Base-by-base conservation (phyloP, 1,284 basidiomycete genomes). In the Leccinum idahoense region DNA sequence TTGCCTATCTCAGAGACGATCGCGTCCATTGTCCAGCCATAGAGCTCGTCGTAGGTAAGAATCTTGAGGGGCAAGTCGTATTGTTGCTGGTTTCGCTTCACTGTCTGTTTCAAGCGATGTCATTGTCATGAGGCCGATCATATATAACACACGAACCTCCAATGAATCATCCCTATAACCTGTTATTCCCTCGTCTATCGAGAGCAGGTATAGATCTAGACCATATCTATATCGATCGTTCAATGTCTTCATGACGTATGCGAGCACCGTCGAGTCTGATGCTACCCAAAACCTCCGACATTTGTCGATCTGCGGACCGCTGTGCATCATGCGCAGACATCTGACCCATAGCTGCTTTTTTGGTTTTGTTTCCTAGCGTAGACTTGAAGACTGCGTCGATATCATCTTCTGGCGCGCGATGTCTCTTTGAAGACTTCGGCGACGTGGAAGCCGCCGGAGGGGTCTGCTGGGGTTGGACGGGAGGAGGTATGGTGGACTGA, bases 1-100 rank as follows among this genome's bases (percentile, higher is more conserved):
- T 88, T 88, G n/a, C 96, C 96, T 26, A 98, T 88, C 72, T 95
- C 89, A 26, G 88, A 85, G 41, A 99, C 97, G 62, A 99, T 94
- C 18, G 87, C 84, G 73, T 99, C 96, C 96, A 99, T 99, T 1
- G 96, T 99, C 97, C 97, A 99, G 12, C 96, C 96, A 69, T 99
- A 99, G 5, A 99, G 83, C 70, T 98, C 96, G 64, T 93, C 88
- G 70, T 99, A 99, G 0, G 93, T 93, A 12, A 99, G 81, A 64
- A 99, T 97, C 79, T 96, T 98, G 58, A 99, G 85, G 1, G 97
- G 96, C 72, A 99, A 89, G 57, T 89, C 85, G 72, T 99, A 99
- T 77, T 99, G 95, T 64, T 90, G 82, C 72, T 97, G 94, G 76
- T 99, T 99, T 56, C 95, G 86, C 77, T 99, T 98, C 58, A 99